A percentile compares a stretch with the other conserved stretches of the same genome.
Evolutionary conservation across 1,284 basidiomycete genomes (phyloP).

Genomic region (Quambalaria eucalypti): DNA sequence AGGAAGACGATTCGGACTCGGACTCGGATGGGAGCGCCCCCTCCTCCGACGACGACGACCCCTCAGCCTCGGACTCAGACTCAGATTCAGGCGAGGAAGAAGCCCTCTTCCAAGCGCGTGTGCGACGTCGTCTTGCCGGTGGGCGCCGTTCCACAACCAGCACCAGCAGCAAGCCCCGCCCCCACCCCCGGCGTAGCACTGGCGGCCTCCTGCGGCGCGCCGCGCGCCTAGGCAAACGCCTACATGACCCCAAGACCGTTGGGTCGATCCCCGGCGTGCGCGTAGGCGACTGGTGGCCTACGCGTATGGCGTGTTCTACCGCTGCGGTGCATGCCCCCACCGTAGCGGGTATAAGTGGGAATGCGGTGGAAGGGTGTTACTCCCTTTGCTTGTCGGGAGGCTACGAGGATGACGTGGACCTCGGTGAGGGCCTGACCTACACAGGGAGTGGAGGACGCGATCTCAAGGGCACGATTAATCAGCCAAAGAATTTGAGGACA

Average conservation of each 20-base stretch:
- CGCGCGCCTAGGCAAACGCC: too few species aligned
- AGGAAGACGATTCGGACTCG: too few species aligned
- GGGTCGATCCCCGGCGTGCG: slow-evolving; percentile 47
- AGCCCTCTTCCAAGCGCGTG: too few species aligned
- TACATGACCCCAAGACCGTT: slow-evolving; percentile 26
- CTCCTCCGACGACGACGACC: too few species aligned
- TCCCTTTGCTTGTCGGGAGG: slow-evolving; percentile 68
- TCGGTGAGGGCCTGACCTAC: slow-evolving; percentile 67
- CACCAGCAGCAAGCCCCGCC: too few species aligned
- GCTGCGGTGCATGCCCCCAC: slow-evolving; percentile 52
- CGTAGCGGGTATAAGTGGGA: slow-evolving; percentile 66
- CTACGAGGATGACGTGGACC: slow-evolving; percentile 73
- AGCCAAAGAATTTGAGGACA: slow-evolving; percentile 68
- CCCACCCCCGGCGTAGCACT: too few species aligned
- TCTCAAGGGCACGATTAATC: slow-evolving; percentile 64
- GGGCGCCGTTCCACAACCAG: too few species aligned
- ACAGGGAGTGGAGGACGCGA: slow-evolving; percentile 61
- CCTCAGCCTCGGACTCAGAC: too few species aligned
- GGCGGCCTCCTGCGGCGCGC: too few species aligned
- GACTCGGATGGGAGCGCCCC: too few species aligned
- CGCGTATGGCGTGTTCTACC: slow-evolving; percentile 21
- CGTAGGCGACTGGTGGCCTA: slow-evolving; percentile 19
- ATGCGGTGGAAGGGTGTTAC: slow-evolving; percentile 59
- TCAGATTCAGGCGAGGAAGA: too few species aligned
- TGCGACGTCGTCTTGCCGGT: too few species aligned